These are phyloP conservation scores for Neoarthrinium moseri DNA, from an alignment of 2,329 filamentous ascomycete species.

Conservation along the genomic window DNA sequence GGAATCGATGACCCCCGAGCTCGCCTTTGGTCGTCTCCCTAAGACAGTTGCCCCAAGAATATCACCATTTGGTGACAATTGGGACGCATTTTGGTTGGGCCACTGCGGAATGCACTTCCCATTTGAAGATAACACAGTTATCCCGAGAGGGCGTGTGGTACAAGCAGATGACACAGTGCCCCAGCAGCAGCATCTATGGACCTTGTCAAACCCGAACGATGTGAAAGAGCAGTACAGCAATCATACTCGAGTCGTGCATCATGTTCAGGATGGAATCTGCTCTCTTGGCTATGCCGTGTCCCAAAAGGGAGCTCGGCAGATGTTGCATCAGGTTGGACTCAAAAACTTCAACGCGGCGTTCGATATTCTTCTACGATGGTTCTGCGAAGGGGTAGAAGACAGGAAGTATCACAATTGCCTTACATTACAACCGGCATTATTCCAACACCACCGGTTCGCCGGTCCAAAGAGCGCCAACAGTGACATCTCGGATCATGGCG, in stretches of 20 bases:
- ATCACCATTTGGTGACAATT: conserved; percentile 19
- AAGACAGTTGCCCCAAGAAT: conserved; percentile 33
- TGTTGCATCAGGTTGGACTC: conserved; percentile 42
- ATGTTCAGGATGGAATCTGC: conserved; percentile 35
- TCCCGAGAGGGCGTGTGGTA: conserved; percentile 30
- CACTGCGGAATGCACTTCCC: conserved; percentile 41
- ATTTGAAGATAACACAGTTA: conserved; percentile 8
- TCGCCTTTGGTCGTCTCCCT: conserved; percentile 23
- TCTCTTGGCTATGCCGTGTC: conserved; percentile 44
- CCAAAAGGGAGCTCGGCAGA: conserved; percentile 35
- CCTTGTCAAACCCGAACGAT: conserved; percentile 24
- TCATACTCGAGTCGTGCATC: conserved; percentile 45
- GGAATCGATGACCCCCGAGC: not conserved
- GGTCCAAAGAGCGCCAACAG: conserved; percentile 33
- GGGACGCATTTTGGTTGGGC: conserved; percentile 53
- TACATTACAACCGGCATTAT: conserved; percentile 39
- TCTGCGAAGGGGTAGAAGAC: conserved; percentile 39
- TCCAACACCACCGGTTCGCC: conserved; percentile 41
- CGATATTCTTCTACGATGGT: conserved; percentile 44
- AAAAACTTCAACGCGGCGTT: conserved; percentile 36
- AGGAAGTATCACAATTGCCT: conserved; percentile 37
- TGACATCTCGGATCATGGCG: conserved; percentile 31
- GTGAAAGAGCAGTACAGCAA: conserved; percentile 30
- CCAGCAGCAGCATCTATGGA: conserved; percentile 29
- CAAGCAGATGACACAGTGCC: conserved; percentile 36